Percentiles rank a stretch among this genome's conserved stretches.
Conservation (phyloP, 2,329 filamentous ascomycete species). For the Ceratocystis lukuohia region DNA sequence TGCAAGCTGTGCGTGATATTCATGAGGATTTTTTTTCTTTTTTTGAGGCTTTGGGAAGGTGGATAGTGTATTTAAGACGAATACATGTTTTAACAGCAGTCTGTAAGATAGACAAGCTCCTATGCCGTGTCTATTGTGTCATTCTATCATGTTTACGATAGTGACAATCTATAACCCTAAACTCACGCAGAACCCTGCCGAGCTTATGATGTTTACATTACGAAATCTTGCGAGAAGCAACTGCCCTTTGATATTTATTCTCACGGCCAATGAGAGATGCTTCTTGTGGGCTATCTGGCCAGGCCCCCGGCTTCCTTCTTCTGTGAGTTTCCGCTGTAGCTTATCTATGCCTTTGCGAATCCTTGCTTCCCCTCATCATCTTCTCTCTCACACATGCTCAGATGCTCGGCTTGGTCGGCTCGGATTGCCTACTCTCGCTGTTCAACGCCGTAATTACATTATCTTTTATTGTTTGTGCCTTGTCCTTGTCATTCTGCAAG, state of each 20-base stretch:
- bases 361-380: not conserved
- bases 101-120: not conserved
- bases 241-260: not conserved
- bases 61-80: not conserved
- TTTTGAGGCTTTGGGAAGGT: not conserved
- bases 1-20: not conserved
- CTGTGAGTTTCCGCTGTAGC: not conserved
- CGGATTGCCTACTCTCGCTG: not conserved
- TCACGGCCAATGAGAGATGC: not conserved
- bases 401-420: not conserved
- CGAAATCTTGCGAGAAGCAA: not conserved
- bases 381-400: not conserved
- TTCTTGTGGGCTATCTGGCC: not conserved
- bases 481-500: not conserved
- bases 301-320: not conserved
- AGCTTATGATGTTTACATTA: not conserved
- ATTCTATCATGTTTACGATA: not conserved
- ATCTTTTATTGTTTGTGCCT: not conserved
- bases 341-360: not conserved
- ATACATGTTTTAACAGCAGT: not conserved
- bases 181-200: not conserved
- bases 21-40: not conserved
- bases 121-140: not conserved
- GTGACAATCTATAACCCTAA: not conserved
- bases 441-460: not conserved